Evolutionary conservation across 2,329 filamentous ascomycete species (phyloP).

Genomic region (Phaeosphaeria sp.): DNA sequence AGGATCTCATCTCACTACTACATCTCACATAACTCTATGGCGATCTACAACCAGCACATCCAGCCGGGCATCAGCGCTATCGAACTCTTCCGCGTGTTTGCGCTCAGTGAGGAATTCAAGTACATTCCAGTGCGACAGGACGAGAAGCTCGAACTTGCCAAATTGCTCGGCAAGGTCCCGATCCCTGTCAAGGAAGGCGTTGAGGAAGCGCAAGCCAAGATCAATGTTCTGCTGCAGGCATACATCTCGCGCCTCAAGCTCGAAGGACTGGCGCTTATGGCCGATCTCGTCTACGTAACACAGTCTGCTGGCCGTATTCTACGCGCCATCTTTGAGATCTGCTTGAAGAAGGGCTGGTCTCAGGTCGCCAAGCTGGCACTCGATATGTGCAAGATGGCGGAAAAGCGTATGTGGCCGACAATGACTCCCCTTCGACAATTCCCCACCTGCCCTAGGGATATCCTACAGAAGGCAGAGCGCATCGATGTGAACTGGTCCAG

Average conservation of each 20-base stretch:
- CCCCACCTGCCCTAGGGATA: constrained; percentile 75
- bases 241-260: constrained; percentile 95
- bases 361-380: constrained; percentile 90
- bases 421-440: constrained; percentile 97
- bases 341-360: constrained; percentile 96
- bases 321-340: constrained; percentile 94
- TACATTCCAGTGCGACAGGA: constrained; percentile 98
- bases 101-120: constrained; percentile 96
- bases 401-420: constrained; percentile 99
- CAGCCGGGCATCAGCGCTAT: constrained; percentile 92
- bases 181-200: constrained; percentile 98
- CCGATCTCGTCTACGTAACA: constrained; percentile 97
- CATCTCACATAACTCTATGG: constrained; percentile 94
- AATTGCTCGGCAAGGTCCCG: constrained; percentile 86
- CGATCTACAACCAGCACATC: constrained; percentile 94
- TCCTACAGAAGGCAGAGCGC: constrained; percentile 89
- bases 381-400: constrained; percentile 97
- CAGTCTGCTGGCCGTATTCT: constrained; percentile 97
- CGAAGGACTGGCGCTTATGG: constrained; percentile 94
- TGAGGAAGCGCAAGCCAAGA: constrained; percentile 95
- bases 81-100: constrained; percentile 95
- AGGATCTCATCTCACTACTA: constrained; percentile 98
- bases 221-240: constrained; percentile 95
- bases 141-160: constrained; percentile 94
- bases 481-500: constrained; percentile 93